Evolutionary conservation across 2,329 filamentous ascomycete genomes (phyloP), one percentile per base, ranked within the genome.

Genomic region (Capronia americana): DNA sequence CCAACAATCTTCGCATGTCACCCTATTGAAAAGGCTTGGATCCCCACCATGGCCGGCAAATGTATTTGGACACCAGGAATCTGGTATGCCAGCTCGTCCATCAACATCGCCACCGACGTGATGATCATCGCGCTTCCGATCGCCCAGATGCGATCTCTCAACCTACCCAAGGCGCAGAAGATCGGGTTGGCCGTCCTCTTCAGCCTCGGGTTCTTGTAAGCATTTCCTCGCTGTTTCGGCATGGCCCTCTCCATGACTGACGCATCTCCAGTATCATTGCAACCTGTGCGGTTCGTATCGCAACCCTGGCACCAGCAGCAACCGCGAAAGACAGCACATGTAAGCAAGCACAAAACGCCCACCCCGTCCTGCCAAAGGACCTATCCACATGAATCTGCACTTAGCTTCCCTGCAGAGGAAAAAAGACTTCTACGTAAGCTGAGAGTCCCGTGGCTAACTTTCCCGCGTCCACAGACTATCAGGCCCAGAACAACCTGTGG

Each of bases 401-500:
- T n/a, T 44, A 17, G 1, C 38, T n/a, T n/a, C 38, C 38, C 14
- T 41, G 14, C 34, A 6, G 14, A 4, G 17, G 1, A 17, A 17
- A 41, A 44, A 41, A 4, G 17, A 44, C 38, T 34, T 2, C 6
- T 30, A 34, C 32, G 10, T 11, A n/a, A 44, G 5, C 7, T n/a
- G 38, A 44, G 6, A 34, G 14, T n/a, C 38, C 14, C 14, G 17
- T 44, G 6, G 28, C 28, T 55, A 10, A 30, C 14, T 44, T 8
- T 44, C 24, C 4, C 14, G 38, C 5, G 6, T 6, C 14, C 30
- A 4, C 30, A 61, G 58, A 54, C 58, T 61, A 61, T 38, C 58
- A 61, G n/a, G 58, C 58, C n/a, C 46, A 61, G 32, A 61, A 61
- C 34, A 61, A 61, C 48, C 28, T 61, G 14, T 61, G 58, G 58